A percentile compares a stretch with the other conserved stretches of the same genome.
phyloP scores from a whole-genome alignment of 371 early-diverging fungal genomes.

The Mortierella sp. region DNA sequence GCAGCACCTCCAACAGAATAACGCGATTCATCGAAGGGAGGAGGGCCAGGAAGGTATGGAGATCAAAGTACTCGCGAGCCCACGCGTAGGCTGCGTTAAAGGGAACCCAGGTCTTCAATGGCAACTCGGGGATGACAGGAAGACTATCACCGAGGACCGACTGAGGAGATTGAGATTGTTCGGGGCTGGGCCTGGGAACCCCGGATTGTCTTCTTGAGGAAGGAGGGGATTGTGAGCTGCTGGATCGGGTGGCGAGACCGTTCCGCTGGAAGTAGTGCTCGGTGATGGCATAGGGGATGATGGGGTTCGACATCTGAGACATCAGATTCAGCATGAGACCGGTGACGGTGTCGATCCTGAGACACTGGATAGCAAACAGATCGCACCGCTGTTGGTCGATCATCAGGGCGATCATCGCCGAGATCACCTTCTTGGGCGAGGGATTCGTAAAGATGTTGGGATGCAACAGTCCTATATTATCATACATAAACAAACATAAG shows the following conservation, averaged over 20 bases:
- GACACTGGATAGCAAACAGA: conserved; percentile 38
- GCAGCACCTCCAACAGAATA: conserved; percentile 49
- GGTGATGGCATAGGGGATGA: conserved; percentile 48
- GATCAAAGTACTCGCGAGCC: conserved; percentile 47
- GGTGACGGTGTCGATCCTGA: conserved; percentile 53
- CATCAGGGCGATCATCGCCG: conserved; percentile 48
- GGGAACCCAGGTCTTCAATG: neutral
- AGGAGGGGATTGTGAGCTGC: neutral
- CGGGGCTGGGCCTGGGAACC: neutral
- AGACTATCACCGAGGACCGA: conserved; percentile 8
- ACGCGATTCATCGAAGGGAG: conserved; percentile 43
- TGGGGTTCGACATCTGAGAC: conserved; percentile 56
- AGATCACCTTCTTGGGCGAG: conserved; percentile 52
- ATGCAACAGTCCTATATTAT: conserved; percentile 30
- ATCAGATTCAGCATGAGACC: conserved; percentile 42
- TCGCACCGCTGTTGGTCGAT: conserved; percentile 42
- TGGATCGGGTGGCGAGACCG: neutral
- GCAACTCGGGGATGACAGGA: conserved; percentile 28
- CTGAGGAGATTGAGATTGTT: neutral
- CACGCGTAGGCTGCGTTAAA: conserved; percentile 14
- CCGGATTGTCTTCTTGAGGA: neutral
- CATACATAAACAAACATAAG: neutral
- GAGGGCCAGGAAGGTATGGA: conserved; percentile 31
- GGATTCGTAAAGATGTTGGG: conserved; percentile 46
- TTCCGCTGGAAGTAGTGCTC: conserved; percentile 40